phyloP scores from a whole-genome alignment of 192 early-diverging fungal species.

The Phlyctochytrium arcticum region DNA sequence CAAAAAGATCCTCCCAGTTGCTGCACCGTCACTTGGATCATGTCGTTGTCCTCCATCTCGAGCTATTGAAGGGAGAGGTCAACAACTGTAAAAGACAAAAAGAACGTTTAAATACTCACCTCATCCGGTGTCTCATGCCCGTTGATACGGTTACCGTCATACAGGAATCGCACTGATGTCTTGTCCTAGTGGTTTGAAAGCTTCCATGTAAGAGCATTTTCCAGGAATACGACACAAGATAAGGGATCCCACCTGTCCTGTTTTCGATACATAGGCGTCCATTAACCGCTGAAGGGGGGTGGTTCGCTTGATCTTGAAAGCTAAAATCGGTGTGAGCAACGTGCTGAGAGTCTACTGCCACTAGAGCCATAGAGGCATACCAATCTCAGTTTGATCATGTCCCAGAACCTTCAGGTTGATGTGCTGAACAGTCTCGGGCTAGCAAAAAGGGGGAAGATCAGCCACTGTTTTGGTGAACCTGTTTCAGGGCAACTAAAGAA shows the following conservation, averaged over 20 bases:
- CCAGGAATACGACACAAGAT: neutral
- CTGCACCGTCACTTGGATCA: conserved; percentile 92
- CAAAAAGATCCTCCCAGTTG: conserved; percentile 86
- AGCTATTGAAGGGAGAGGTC: conserved; percentile 48
- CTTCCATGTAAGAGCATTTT: neutral
- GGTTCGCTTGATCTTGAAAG: conserved; percentile 95
- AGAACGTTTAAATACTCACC: conserved; percentile 40
- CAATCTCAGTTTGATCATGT: conserved; percentile 45
- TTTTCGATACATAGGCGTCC: conserved; percentile 88
- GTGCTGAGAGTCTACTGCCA: neutral
- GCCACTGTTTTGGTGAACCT: neutral
- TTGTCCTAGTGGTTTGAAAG: conserved; percentile 37
- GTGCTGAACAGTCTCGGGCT: conserved; percentile 54
- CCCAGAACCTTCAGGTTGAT: conserved; percentile 91
- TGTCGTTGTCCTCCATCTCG: conserved; percentile 93
- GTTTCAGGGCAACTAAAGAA: neutral
- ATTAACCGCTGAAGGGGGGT: conserved; percentile 91
- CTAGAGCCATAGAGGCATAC: conserved; percentile 49
- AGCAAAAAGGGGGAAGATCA: neutral
- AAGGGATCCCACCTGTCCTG: conserved; percentile 65
- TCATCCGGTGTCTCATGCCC: conserved; percentile 78
- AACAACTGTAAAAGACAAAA: neutral
- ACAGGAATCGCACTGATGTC: conserved; percentile 82
- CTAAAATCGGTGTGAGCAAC: conserved; percentile 30
- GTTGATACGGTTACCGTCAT: conserved; percentile 84